Evolutionary conservation across 805 yeast species (phyloP).

Genomic region (Clavispora vitiphila): DNA sequence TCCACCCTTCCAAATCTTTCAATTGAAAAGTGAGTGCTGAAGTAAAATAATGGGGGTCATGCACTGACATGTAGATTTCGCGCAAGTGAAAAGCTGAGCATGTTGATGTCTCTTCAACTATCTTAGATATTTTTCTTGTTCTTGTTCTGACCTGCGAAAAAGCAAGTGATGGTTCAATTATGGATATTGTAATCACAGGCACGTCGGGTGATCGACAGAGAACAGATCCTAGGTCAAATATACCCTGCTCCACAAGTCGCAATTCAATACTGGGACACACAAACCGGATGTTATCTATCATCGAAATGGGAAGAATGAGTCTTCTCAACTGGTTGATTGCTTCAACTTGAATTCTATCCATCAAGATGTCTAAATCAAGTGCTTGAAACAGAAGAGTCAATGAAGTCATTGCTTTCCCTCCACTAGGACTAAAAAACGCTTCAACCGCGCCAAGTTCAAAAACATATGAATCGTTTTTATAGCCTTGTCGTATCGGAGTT

Average conservation of each 20-base stretch:
- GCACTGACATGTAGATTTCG: conserved; percentile 19
- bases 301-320: conserved; percentile 26
- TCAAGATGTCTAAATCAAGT: conserved; percentile 40
- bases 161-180: conserved; percentile 34
- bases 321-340: conserved; percentile 43
- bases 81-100: conserved; percentile 28
- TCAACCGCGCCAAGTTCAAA: conserved; percentile 50
- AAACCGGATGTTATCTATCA: conserved; percentile 42
- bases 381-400: conserved; percentile 30
- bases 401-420: conserved; percentile 34
- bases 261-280: conserved; percentile 43
- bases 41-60: conserved; percentile 18
- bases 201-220: conserved; percentile 24
- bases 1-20: conserved; percentile 36
- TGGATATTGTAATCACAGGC: conserved; percentile 23
- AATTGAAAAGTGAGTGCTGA: conserved; percentile 11
- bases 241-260: conserved; percentile 29
- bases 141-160: conserved; percentile 17
- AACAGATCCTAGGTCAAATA: conserved; percentile 16
- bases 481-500: conserved; percentile 29
- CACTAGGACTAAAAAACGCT: conserved; percentile 42
- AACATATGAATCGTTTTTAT: conserved; percentile 51
- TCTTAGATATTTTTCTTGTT: conserved; percentile 4
- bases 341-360: conserved; percentile 64
- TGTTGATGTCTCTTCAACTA: conserved; percentile 12